Percentiles rank a stretch among this genome's conserved stretches.
Conservation (phyloP, 83 land plant genomes). For the Picea abies region DNA sequence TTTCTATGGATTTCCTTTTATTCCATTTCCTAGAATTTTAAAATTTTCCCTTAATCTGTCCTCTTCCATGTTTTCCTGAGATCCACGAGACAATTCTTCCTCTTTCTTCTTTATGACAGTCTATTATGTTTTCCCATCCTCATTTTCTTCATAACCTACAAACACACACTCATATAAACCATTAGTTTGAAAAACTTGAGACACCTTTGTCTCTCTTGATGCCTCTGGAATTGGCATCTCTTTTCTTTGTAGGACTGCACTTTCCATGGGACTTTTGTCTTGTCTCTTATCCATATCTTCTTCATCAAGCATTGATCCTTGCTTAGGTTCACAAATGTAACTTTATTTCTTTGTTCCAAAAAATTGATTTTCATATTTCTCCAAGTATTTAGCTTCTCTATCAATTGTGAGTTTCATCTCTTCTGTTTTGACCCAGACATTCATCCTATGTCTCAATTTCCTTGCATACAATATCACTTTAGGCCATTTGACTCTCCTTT, state of each 20-base stretch:
- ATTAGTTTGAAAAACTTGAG: neutral
- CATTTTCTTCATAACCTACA: neutral
- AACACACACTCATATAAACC: neutral
- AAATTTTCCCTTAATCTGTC: neutral
- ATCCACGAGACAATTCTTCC: neutral
- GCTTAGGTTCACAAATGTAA: neutral
- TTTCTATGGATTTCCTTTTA: neutral
- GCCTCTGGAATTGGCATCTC: neutral
- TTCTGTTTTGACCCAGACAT: neutral
- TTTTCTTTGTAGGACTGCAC: neutral
- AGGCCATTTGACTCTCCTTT: neutral
- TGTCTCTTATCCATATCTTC: neutral
- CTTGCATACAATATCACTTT: neutral
- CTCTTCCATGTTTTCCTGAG: neutral
- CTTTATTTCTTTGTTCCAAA: neutral
- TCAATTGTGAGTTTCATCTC: neutral
- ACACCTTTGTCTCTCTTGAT: neutral
- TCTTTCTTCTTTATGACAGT: neutral
- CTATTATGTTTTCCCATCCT: neutral
- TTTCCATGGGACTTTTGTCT: neutral
- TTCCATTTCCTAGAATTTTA: neutral
- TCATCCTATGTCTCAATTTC: neutral
- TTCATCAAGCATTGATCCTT: neutral
- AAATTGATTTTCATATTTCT: neutral
- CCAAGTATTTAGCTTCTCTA: neutral